Percentiles rank a stretch among this genome's conserved stretches.
phyloP scores from a whole-genome alignment of 345 rosid species.

The Eucalyptus virginea region DNA sequence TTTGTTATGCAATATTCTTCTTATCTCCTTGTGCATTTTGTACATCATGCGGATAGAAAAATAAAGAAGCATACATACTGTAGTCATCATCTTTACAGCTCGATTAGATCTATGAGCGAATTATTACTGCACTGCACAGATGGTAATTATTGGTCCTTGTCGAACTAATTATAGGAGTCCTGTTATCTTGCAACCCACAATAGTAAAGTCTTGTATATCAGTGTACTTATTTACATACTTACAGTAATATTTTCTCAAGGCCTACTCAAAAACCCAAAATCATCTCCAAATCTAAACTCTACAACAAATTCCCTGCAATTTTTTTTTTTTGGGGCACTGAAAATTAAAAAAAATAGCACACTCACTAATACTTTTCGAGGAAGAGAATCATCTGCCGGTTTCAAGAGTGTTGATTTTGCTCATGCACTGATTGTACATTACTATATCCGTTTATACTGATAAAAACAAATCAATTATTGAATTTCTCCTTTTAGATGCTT shows the following conservation, averaged over 20 bases:
- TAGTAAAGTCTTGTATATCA: not conserved
- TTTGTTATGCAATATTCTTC: not conserved
- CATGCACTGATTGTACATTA: not conserved
- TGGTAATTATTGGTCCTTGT: not conserved
- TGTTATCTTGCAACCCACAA: not conserved
- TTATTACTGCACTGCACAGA: not conserved
- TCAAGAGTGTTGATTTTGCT: not conserved
- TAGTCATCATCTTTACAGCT: not conserved
- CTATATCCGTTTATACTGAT: not conserved
- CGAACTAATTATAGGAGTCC: not conserved
- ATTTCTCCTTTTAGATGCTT: not conserved
- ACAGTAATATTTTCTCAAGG: not conserved
- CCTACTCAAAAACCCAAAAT: not conserved
- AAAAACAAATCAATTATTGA: not conserved
- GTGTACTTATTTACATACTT: not conserved
- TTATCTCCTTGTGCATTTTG: not conserved
- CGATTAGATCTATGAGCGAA: not conserved
- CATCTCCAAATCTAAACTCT: not conserved
- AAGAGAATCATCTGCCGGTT: not conserved
- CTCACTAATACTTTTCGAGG: not conserved
- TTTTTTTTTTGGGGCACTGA: not conserved
- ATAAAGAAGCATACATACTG: not conserved
- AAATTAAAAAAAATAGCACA: not conserved
- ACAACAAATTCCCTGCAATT: not conserved
- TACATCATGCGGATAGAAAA: not conserved